Conservation (phyloP, 2,329 filamentous ascomycete genomes). For the Ophiosphaerella korrae region DNA sequence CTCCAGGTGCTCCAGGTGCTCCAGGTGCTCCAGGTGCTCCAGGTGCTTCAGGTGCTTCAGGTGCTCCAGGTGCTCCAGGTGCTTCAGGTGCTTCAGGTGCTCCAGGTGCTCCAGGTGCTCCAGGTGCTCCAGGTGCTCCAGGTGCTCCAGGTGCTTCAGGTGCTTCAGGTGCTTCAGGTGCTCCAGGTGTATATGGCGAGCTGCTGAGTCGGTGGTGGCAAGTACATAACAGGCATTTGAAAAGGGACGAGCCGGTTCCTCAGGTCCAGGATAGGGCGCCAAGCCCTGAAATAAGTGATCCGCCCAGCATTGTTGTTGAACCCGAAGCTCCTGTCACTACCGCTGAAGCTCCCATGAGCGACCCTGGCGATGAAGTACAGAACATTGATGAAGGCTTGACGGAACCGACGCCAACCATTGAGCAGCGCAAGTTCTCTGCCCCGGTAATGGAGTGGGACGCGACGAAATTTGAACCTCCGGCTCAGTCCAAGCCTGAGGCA, state of each 20-base stretch:
- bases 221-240: conserved; percentile 86
- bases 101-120: conserved; percentile 61
- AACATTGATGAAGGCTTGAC: conserved; percentile 50
- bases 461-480: conserved; percentile 60
- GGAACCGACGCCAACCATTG: conserved; percentile 51
- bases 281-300: conserved; percentile 15
- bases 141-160: conserved; percentile 63
- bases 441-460: conserved; percentile 67
- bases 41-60: conserved; percentile 62
- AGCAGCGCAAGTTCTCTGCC: conserved; percentile 61
- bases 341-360: conserved; percentile 51
- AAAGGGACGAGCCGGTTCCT: conserved; percentile 7
- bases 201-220: conserved; percentile 91
- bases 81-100: conserved; percentile 64
- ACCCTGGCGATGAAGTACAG: conserved; percentile 50
- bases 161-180: conserved; percentile 61
- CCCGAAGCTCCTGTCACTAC: conserved; percentile 40
- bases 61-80: conserved; percentile 62
- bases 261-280: conserved; percentile 11
- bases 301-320: conserved; percentile 8
- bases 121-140: conserved; percentile 61
- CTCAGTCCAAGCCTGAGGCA: conserved; percentile 80
- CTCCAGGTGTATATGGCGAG: conserved; percentile 74
- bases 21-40: conserved; percentile 62
- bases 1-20: conserved; percentile 62